Evolutionary conservation across 805 yeast species (phyloP).

Genomic region (Candida odintsovae): DNA sequence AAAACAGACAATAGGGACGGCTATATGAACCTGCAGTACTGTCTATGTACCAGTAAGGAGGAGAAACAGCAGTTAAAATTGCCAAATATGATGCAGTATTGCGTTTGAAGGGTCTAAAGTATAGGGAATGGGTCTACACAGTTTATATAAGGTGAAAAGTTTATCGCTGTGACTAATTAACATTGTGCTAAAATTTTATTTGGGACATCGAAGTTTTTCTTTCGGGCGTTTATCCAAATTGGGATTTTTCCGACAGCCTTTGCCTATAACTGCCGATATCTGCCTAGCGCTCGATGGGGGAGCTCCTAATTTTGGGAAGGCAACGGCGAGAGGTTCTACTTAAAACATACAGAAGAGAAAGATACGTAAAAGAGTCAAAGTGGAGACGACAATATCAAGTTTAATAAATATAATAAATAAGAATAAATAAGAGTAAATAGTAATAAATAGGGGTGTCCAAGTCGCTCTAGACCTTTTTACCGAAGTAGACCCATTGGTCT

Average conservation of each 20-base stretch:
- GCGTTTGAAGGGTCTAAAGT: no score
- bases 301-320: no score
- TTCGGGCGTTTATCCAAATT: not conserved
- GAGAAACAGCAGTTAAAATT: no score
- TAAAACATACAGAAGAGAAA: no score
- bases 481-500: conserved; percentile 83
- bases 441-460: not conserved
- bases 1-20: not conserved
- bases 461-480: conserved; percentile 39
- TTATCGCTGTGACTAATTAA: not conserved
- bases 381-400: no score
- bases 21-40: no score
- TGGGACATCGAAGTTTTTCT: not conserved
- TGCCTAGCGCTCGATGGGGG: not conserved
- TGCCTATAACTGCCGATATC: not conserved
- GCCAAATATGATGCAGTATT: no score
- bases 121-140: not conserved
- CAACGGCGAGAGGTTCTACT: no score
- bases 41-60: no score
- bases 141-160: not conserved
- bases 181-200: no score
- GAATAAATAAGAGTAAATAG: not conserved
- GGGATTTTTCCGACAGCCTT: not conserved
- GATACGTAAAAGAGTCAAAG: not conserved
- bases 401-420: not conserved